Conservation (phyloP, 805 yeast species). For the Hanseniaspora pseudoguilliermondii region DNA sequence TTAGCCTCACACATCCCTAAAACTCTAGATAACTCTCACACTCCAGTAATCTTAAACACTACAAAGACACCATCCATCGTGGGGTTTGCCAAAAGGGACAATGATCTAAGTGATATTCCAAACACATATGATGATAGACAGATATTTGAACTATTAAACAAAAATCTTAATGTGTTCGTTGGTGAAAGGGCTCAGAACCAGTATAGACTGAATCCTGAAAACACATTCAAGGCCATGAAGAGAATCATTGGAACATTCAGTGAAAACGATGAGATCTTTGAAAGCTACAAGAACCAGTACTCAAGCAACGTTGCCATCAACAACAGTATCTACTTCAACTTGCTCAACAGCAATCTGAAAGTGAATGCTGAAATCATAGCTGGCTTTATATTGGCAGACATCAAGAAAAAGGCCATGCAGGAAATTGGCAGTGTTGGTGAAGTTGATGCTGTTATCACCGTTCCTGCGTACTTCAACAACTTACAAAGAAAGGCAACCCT, state of each 20-base stretch:
- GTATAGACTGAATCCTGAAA: slow-evolving; percentile 59
- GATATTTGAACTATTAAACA: slow-evolving; percentile 24
- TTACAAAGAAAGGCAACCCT: slow-evolving; percentile 77
- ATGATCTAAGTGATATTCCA: slow-evolving; percentile 58
- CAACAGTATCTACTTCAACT: slow-evolving; percentile 33
- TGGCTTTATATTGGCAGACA: slow-evolving; percentile 66
- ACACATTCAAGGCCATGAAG: slow-evolving; percentile 73
- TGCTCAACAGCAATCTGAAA: slow-evolving; percentile 50
- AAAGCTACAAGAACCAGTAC: neutral
- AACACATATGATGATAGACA: slow-evolving; percentile 20
- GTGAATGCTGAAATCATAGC: slow-evolving; percentile 31
- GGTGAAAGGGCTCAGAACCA: slow-evolving; percentile 71
- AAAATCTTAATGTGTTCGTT: slow-evolving; percentile 35
- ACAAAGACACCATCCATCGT: slow-evolving; percentile 32
- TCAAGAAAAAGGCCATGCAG: slow-evolving; percentile 52
- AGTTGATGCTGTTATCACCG: slow-evolving; percentile 64
- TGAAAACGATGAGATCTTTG: slow-evolving; percentile 46
- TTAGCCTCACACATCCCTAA: slow-evolving; percentile 39
- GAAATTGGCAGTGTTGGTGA: slow-evolving; percentile 43
- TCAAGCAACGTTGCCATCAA: neutral
- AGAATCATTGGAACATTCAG: slow-evolving; percentile 65
- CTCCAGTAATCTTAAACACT: slow-evolving; percentile 34
- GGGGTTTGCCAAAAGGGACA: slow-evolving; percentile 32
- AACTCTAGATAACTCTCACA: slow-evolving; percentile 31
- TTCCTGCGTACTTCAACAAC: slow-evolving; percentile 76